Evolutionary conservation across 2,329 filamentous ascomycete species (phyloP).

Genomic region (Aspergillus ochraceoroseus): DNA sequence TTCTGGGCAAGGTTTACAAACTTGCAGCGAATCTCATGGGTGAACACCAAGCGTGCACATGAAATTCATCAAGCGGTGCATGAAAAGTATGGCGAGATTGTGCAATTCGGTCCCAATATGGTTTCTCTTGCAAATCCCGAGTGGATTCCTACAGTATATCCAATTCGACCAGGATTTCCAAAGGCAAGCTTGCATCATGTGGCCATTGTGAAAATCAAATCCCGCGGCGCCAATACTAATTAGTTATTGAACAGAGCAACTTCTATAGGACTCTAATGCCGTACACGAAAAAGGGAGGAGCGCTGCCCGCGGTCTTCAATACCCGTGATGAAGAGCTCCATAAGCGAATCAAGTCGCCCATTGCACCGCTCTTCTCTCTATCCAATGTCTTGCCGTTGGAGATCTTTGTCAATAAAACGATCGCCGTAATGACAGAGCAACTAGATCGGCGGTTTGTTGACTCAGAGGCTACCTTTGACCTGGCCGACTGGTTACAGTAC

Average conservation of each 20-base stretch:
- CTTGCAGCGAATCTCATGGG: conserved; percentile 25
- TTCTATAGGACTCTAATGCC: conserved; percentile 25
- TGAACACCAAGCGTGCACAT: conserved; percentile 23
- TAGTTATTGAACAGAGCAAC: conserved; percentile 21
- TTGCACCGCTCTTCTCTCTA: conserved; percentile 14
- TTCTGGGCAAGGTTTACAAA: conserved; percentile 25
- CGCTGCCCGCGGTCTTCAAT: conserved; percentile 28
- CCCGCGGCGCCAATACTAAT: too few relatives aligned
- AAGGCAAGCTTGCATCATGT: conserved; percentile 18
- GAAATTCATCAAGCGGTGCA: conserved; percentile 21
- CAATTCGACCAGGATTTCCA: conserved; percentile 14
- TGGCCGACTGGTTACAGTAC: conserved; percentile 30
- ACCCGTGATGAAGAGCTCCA: conserved; percentile 29
- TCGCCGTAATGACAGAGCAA: background rate
- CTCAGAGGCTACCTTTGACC: conserved; percentile 14
- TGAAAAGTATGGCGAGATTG: conserved; percentile 26
- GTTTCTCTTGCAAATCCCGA: conserved; percentile 27
- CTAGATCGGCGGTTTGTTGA: background rate
- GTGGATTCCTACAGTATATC: conserved; percentile 23
- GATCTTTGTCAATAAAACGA: conserved; percentile 12
- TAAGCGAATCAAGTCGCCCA: conserved; percentile 14
- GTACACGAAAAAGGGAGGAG: conserved; percentile 2
- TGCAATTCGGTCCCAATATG: conserved; percentile 30
- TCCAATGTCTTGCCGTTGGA: conserved; percentile 3
- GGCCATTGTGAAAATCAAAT: too few relatives aligned